Base-by-base conservation (phyloP, 2,329 filamentous ascomycete species). In the Xylaria sp. region DNA sequence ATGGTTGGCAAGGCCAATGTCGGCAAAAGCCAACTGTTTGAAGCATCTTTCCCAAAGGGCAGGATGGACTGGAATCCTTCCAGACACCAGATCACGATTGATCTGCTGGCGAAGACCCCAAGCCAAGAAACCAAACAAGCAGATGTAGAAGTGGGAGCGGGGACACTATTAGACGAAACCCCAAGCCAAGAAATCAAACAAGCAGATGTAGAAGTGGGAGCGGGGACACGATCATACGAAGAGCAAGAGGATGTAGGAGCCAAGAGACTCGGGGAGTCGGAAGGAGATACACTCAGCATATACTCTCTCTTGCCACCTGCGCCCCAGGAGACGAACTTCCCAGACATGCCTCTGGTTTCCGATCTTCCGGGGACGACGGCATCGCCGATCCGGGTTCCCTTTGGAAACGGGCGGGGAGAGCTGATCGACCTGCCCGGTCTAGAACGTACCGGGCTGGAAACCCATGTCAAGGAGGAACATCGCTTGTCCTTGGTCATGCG, bases 1-100 rank as follows among this genome's bases (percentile, higher is more conserved):
- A 87, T 99, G 79, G 89, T 99, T 2, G 94, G 94, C n/a, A 97
- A 96, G 72, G 91, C 92, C 59, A 99, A 99, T 68, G 95, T 97
- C 2, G 95, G 94, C 20, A 99, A 99, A 74, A 97, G 93, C 64
- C 88, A 89, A 67, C 81, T 99, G 2, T 96, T 97, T 56, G 87
- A 94, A 63, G 83, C 86, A 4, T 85, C 97, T 7, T 96, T 92
- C 66, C 93, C 95, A 3, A 93, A 89, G 78, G 86, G 85, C 21
- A 79, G 79, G 34, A 80, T 78, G 74, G 77, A 73, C 55, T 67
- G 67, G 53, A 61, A 66, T 2, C 66, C 71, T 65, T 48, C 71
- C 66, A 63, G 70, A 50, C 65, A 75, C 67, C 68, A 73, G 16
- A 74, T 76, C 44, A 61, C 61, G 2, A 53, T 75, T 44, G 59